A percentile compares a stretch with the other conserved stretches of the same genome.
Conservation (phyloP, 1,139 yeast species). For the Saccharomyces hybrid region DNA sequence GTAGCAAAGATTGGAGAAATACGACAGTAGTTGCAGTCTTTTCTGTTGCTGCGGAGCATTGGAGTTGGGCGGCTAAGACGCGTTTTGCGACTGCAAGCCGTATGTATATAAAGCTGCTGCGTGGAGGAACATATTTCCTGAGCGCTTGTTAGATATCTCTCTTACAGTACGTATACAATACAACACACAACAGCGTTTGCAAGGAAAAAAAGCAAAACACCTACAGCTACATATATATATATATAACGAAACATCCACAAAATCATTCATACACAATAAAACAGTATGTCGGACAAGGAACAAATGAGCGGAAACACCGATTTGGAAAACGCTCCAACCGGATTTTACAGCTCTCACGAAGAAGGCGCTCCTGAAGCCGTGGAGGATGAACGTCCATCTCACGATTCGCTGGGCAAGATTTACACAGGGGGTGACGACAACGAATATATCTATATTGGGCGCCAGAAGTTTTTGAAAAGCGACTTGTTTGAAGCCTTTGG, state of each 20-base stretch:
- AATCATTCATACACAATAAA: not conserved
- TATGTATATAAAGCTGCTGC: not conserved
- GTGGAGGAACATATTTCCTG: not conserved
- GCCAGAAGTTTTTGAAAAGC: constrained; percentile 46
- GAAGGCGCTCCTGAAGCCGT: constrained; percentile 1
- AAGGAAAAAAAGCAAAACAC: not conserved
- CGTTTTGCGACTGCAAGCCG: not conserved
- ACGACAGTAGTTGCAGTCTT: not conserved
- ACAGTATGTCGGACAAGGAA: constrained; percentile 14
- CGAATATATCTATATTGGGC: constrained; percentile 52
- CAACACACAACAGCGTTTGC: not conserved
- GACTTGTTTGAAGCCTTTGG: constrained; percentile 52
- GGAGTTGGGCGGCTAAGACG: not conserved
- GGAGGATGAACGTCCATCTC: constrained; percentile 3
- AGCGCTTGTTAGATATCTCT: not conserved
- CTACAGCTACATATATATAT: constrained; percentile 1
- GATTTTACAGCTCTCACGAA: constrained; percentile 1
- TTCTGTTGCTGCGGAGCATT: not conserved
- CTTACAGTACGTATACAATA: not conserved
- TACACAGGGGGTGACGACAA: constrained; percentile 35
- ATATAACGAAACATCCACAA: constrained; percentile 1
- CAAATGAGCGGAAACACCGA: constrained; percentile 10
- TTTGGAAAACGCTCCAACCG: constrained; percentile 8
- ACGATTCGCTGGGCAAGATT: constrained; percentile 20
- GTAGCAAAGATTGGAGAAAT: not conserved